Base-by-base conservation (phyloP, 257 asterid species). In the Anisodus acutangulus region DNA sequence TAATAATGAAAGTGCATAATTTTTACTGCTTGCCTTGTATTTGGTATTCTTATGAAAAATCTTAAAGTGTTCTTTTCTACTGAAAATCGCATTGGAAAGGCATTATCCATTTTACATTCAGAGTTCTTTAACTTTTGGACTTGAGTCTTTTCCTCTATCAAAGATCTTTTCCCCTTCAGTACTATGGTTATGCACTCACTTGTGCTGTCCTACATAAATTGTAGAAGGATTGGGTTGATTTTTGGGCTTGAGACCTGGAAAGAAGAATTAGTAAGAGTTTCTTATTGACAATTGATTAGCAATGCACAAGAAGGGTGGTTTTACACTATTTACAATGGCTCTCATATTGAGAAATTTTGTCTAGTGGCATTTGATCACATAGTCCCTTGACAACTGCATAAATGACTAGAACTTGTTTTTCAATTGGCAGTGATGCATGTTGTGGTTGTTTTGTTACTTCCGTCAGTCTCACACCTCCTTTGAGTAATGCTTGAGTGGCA, bases 361-460 rank as follows among this genome's bases (percentile, higher is more conserved):
- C 41, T 79, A 74, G 82, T 85, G 88, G 72, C 83, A 85, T 82
- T 85, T 51, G 59, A 82, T 74, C 63, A 11, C 3, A 19, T 71
- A 82, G 79, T 22, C 71, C 64, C 64, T 82, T 60, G 71, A 51
- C 64, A 47, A 58, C 80, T 2, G 37, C 88, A 57, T 82, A 62
- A 72, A 81, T 82, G 85, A 63, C 83, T 22, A 0, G n/a, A 72
- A 26, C 57, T 83, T 83, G 10, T 69, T 69, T 82, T 83, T 3
- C 58, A 4, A 8, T 69, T 69, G 55, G 43, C 47, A n/a, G 81
- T 69, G 85, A 70, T 67, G 70, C 68, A 54, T 66, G 9, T 74
- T 74, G 81, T 12, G 81, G 39, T 31, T 49, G 22, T 49, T 4
- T 74, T 22, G 60, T 22, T 19, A 11, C 17, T 19, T 49, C 0